Conservation (phyloP, 139 green algal species). For the Marvania coccoides region DNA sequence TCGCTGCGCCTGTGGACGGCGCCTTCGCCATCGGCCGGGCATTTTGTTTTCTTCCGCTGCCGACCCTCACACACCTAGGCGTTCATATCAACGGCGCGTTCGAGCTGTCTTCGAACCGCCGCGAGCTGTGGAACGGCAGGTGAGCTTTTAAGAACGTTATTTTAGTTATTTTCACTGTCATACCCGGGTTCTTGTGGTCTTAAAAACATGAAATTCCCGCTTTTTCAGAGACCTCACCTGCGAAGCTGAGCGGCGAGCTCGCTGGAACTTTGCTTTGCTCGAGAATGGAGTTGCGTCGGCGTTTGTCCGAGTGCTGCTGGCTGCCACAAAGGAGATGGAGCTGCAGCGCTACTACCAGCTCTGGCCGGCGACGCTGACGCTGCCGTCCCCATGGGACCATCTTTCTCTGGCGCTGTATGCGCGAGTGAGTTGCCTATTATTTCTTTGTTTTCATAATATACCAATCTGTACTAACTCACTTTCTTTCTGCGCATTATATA, state of each 20-base stretch:
- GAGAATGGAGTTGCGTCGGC: slow-evolving; percentile 40
- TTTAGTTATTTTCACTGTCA: slow-evolving; percentile 31
- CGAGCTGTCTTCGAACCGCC: slow-evolving; percentile 69
- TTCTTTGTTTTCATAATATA: no score
- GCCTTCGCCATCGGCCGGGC: slow-evolving; percentile 34
- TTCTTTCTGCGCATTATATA: slow-evolving; percentile 20
- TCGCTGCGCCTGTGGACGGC: slow-evolving; percentile 39
- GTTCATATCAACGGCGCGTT: slow-evolving; percentile 78
- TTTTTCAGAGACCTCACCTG: slow-evolving; percentile 54
- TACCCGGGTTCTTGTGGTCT: no score
- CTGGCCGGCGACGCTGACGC: background rate
- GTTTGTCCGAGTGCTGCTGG: slow-evolving; percentile 42
- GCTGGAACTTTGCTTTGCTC: slow-evolving; percentile 48
- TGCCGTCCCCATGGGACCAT: background rate
- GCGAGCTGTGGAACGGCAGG: slow-evolving; percentile 43
- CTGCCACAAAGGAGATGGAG: background rate
- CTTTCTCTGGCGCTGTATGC: background rate
- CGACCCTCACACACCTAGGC: slow-evolving; percentile 50
- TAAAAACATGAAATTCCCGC: no score
- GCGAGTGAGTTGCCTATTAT: no score
- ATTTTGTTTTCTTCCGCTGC: slow-evolving; percentile 79
- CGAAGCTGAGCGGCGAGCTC: slow-evolving; percentile 29
- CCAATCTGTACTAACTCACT: no score
- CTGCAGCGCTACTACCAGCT: background rate
- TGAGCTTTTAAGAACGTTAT: background rate